phyloP scores from a whole-genome alignment of 2,329 filamentous ascomycete genomes.

The Calonectria ilicicola region DNA sequence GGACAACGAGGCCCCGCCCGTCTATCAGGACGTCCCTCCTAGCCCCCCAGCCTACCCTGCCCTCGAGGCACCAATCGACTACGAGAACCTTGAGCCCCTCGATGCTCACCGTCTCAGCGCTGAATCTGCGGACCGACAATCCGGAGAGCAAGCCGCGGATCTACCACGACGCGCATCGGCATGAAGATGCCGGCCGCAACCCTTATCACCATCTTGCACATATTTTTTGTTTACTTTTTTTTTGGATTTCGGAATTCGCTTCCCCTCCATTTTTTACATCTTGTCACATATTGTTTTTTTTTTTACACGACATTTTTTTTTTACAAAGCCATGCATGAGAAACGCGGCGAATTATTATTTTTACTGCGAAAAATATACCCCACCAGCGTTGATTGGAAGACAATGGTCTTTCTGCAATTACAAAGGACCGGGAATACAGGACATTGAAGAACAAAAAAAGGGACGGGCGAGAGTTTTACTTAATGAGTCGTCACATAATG shows the following conservation, averaged over 20 bases:
- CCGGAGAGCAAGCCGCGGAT: slow-evolving; percentile 7
- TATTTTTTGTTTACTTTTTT: not conserved
- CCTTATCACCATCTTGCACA: not conserved
- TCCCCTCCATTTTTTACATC: not conserved
- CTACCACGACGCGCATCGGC: slow-evolving; percentile 21
- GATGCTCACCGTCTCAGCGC: slow-evolving; percentile 45
- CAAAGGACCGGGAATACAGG: slow-evolving; percentile 42
- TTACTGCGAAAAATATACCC: slow-evolving; percentile 41
- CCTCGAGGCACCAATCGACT: slow-evolving; percentile 51
- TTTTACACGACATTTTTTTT: slow-evolving; percentile 18
- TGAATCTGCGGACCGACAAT: slow-evolving; percentile 17
- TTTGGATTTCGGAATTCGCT: not conserved
- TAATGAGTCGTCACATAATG: slow-evolving; percentile 28
- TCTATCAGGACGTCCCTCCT: slow-evolving; percentile 93
- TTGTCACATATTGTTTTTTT: slow-evolving; percentile 9
- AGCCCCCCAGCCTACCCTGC: slow-evolving; percentile 79
- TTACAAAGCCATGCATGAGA: slow-evolving; percentile 37
- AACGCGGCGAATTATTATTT: slow-evolving; percentile 35
- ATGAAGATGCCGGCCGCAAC: slow-evolving; percentile 11
- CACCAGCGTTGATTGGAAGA: slow-evolving; percentile 44
- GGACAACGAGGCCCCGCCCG: slow-evolving; percentile 95
- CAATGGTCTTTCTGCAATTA: slow-evolving; percentile 36
- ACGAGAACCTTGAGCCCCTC: slow-evolving; percentile 53
- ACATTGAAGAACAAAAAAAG: slow-evolving; percentile 33
- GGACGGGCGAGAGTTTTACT: slow-evolving; percentile 17